phyloP scores from a whole-genome alignment of 768 basidiomycete genomes.

The Chalciporus chontae region DNA sequence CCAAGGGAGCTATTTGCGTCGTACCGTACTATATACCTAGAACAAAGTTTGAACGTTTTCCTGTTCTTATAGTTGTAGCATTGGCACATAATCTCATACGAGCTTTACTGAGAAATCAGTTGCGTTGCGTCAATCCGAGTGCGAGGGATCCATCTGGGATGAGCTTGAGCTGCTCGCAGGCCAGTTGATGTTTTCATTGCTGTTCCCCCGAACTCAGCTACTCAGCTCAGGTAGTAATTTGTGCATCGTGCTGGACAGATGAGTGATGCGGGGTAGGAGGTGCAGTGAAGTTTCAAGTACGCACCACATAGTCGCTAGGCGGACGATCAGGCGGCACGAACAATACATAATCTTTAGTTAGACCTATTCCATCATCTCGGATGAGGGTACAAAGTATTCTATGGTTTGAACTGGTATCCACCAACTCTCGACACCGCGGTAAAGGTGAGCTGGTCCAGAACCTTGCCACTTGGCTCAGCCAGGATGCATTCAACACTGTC shows the following conservation, averaged over 20 bases:
- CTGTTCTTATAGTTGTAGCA: slow-evolving; percentile 11
- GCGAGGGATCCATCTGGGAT: too few species aligned
- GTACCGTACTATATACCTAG: slow-evolving; percentile 21
- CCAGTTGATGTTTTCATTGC: too few species aligned
- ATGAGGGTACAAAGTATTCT: slow-evolving; percentile 6
- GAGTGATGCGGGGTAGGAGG: too few species aligned
- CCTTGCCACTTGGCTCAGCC: slow-evolving; percentile 48
- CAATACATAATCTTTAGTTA: neutral
- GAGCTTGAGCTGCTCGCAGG: too few species aligned
- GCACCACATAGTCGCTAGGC: neutral
- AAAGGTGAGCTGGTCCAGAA: slow-evolving; percentile 64
- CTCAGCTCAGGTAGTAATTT: too few species aligned
- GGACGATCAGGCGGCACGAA: neutral
- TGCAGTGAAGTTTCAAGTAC: too few species aligned
- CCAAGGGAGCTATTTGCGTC: neutral
- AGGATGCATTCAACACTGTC: slow-evolving; percentile 78
- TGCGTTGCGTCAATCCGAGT: too few species aligned
- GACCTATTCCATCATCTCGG: neutral
- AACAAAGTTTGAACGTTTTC: neutral
- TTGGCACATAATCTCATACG: slow-evolving; percentile 10
- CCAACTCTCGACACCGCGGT: slow-evolving; percentile 61
- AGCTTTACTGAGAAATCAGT: too few species aligned
- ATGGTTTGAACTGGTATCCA: slow-evolving; percentile 55
- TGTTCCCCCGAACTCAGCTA: too few species aligned
- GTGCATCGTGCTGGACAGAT: too few species aligned